Evolutionary conservation across 805 yeast genomes (phyloP).

Genomic region (Hanseniaspora nectarophila): DNA sequence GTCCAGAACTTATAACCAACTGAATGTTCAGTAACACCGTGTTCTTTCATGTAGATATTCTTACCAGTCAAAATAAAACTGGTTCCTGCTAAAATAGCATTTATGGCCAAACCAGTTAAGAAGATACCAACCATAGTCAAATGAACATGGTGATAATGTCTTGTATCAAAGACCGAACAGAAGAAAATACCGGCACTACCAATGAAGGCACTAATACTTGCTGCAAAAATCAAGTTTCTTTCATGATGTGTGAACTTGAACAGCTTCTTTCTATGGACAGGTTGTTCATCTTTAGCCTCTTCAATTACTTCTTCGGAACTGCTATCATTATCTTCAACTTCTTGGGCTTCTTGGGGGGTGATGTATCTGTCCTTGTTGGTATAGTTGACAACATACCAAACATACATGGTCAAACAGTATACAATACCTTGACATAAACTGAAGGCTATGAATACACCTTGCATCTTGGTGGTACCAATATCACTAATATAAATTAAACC

Average conservation of each 20-base stretch:
- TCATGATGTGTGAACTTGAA: slow-evolving; percentile 31
- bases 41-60: slow-evolving; percentile 25
- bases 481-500: slow-evolving; percentile 59
- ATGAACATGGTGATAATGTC: slow-evolving; percentile 44
- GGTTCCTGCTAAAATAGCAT: slow-evolving; percentile 34
- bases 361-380: slow-evolving; percentile 6
- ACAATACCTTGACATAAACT: slow-evolving; percentile 67
- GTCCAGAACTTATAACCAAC: slow-evolving; percentile 18
- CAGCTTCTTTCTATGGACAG: slow-evolving; percentile 19
- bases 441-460: slow-evolving; percentile 73
- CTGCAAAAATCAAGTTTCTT: slow-evolving; percentile 32
- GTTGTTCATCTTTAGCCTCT: slow-evolving; percentile 17
- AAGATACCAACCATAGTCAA: slow-evolving; percentile 61
- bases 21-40: slow-evolving; percentile 18
- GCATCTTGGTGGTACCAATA: slow-evolving; percentile 75
- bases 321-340: slow-evolving; percentile 9
- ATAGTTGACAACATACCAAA: slow-evolving; percentile 35
- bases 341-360: slow-evolving; percentile 32
- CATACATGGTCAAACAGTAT: slow-evolving; percentile 48
- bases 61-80: slow-evolving; percentile 39
- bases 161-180: slow-evolving; percentile 63
- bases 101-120: slow-evolving; percentile 51
- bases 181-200: slow-evolving; percentile 66
- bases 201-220: slow-evolving; percentile 36
- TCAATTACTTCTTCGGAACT: neutral